Percentiles rank a stretch among this genome's conserved stretches.
These are phyloP conservation scores for Cicer cuneatum DNA, from an alignment of 306 rosid species.

Conservation along the genomic window DNA sequence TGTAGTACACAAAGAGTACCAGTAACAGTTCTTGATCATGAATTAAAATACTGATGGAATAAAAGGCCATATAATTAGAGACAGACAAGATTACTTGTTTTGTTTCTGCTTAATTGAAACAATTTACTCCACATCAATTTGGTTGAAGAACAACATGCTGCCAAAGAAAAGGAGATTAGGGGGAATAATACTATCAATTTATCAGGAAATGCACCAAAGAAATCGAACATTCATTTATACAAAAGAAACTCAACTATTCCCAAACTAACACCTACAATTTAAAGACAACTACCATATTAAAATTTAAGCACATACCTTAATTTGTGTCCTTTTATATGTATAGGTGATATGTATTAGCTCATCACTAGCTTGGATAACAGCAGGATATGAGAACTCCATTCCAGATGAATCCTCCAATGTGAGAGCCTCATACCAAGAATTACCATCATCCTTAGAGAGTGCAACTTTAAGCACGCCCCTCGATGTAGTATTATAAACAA, in stretches of 20 bases:
- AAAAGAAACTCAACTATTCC: constrained; percentile 8
- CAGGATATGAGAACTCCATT: constrained; percentile 94
- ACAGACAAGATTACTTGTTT: constrained; percentile 20
- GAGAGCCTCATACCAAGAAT: constrained; percentile 73
- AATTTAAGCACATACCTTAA: constrained; percentile 64
- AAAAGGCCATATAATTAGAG: constrained; percentile 27
- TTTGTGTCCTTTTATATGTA: constrained; percentile 81
- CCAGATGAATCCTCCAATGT: constrained; percentile 73
- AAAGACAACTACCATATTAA: constrained; percentile 32
- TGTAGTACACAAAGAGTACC: constrained; percentile 16
- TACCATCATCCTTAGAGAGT: constrained; percentile 82
- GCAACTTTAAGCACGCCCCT: constrained; percentile 86
- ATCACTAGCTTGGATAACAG: constrained; percentile 85
- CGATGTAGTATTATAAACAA: constrained; percentile 74
- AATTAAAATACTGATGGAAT: constrained; percentile 12
- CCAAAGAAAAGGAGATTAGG: constrained; percentile 24
- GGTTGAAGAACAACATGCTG: constrained; percentile 81
- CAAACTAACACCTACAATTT: constrained; percentile 25
- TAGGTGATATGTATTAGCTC: constrained; percentile 77
- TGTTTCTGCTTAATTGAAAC: constrained; percentile 39
- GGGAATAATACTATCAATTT: constrained; percentile 11
- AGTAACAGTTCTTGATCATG: background rate
- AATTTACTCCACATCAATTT: constrained; percentile 46
- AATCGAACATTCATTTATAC: constrained; percentile 18
- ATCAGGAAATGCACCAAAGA: constrained; percentile 13